Percentiles rank a stretch among this genome's conserved stretches.
Evolutionary conservation across 306 rosid species (phyloP).

Genomic region (Castanea crenata): DNA sequence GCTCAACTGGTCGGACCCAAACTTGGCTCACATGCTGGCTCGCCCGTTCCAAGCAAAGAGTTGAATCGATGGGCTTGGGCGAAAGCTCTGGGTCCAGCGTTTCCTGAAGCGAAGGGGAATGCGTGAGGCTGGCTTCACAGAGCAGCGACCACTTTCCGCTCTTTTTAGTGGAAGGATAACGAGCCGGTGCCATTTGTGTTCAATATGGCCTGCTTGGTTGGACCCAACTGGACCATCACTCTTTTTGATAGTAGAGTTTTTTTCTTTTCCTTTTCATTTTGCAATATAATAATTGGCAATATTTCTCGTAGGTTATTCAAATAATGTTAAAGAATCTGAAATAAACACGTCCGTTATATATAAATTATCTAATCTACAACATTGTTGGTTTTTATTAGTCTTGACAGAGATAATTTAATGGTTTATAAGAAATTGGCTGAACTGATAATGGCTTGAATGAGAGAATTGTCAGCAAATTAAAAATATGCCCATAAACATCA

Average conservation of each 20-base stretch:
- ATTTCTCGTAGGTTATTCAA: too few species aligned
- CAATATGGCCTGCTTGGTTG: background rate
- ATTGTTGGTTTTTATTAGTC: too few species aligned
- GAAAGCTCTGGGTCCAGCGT: background rate
- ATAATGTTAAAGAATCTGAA: too few species aligned
- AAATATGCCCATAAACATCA: too few species aligned
- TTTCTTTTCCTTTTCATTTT: too few species aligned
- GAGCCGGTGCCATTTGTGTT: background rate
- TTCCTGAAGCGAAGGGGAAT: slow-evolving; percentile 1
- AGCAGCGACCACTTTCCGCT: slow-evolving; percentile 31
- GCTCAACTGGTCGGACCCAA: background rate
- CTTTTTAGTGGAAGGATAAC: slow-evolving; percentile 28
- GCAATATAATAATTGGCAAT: too few species aligned
- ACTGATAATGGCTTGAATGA: too few species aligned
- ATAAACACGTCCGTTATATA: too few species aligned
- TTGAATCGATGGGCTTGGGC: background rate
- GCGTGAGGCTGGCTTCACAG: slow-evolving; percentile 40
- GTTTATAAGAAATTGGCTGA: too few species aligned
- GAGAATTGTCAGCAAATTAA: too few species aligned
- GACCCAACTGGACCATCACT: slow-evolving; percentile 1
- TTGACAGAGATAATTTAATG: too few species aligned
- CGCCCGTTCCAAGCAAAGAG: slow-evolving; percentile 13
- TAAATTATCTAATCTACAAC: too few species aligned
- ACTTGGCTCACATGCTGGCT: background rate
- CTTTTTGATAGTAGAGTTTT: background rate